Evolutionary conservation across 148 eudicot genomes (phyloP), one percentile per base, ranked within the genome.

Genomic region (Suaeda aralocaspica): DNA sequence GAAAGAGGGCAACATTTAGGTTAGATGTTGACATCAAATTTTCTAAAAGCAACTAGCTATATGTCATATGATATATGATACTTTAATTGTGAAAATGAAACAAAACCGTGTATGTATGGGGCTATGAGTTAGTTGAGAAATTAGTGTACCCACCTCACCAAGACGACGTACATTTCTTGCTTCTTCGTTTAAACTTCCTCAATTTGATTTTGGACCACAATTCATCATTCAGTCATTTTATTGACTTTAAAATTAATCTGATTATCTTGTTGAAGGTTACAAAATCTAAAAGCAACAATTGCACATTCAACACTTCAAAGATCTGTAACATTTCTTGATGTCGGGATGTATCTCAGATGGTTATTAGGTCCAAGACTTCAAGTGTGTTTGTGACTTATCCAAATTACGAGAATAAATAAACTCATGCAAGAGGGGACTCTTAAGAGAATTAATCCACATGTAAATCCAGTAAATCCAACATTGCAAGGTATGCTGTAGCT

Each of bases 51-150:
- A 63, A 63, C 29, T n/a, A 41, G 19, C 7, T 39, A 63, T 0
- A n/a, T 9, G n/a, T n/a, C n/a, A n/a, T n/a, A n/a, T n/a, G n/a
- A n/a, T 18, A 51, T 18, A n/a, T 0, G 21, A 49, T 36, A 44
- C 14, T 46, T 46, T 46, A 11, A 2, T 46, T 6, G 26, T 66
- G 69, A 66, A 49, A 48, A 49, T 9, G 69, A 66, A 66, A 66
- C 30, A 42, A 66, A 48, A 66, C 18, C 52, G 49, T 19, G 26
- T n/a, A n/a, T n/a, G n/a, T n/a, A n/a, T n/a, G n/a, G n/a, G n/a
- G n/a, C n/a, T n/a, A n/a, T n/a, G n/a, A n/a, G 26, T 66, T 66
- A 29, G 69, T 66, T 66, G 69, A 30, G 42, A 48, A 49, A 48
- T 66, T 66, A 48, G 34, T 49, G 41, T 29, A 33, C 69, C 57